Percentiles rank a stretch among this genome's conserved stretches.
Conservation (phyloP, 1,284 basidiomycete species). For the Pseudozyma thailandica region DNA sequence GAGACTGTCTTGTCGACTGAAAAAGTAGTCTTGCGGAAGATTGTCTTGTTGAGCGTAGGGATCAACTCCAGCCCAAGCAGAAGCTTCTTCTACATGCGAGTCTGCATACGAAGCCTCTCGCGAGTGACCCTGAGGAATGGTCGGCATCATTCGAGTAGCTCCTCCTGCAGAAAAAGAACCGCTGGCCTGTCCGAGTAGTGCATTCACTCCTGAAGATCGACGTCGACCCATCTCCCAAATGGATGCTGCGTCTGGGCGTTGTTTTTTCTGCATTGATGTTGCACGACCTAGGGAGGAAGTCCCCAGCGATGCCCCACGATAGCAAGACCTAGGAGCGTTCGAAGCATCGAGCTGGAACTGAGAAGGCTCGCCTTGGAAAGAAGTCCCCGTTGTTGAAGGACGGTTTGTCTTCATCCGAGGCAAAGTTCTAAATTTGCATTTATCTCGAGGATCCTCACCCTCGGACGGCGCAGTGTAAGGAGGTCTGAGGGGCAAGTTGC, state of each 20-base stretch:
- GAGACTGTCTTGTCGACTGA: constrained; percentile 12
- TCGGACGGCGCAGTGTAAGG: background rate
- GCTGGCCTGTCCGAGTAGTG: background rate
- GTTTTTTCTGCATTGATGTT: background rate
- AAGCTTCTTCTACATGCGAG: background rate
- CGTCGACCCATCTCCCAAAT: constrained; percentile 35
- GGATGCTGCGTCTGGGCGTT: constrained; percentile 11
- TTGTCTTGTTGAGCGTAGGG: constrained; percentile 5
- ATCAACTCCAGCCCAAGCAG: background rate
- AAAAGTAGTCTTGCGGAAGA: constrained; percentile 6
- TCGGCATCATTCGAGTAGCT: constrained; percentile 25
- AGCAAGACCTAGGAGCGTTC: background rate
- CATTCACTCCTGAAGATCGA: constrained; percentile 24
- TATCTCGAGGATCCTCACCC: background rate
- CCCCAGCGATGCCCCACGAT: background rate
- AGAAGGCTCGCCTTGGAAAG: constrained; percentile 18
- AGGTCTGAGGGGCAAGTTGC: background rate
- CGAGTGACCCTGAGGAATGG: constrained; percentile 35
- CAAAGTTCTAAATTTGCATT: constrained; percentile 9
- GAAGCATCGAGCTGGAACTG: constrained; percentile 12
- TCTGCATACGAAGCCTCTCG: constrained; percentile 26
- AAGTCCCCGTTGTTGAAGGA: constrained; percentile 15
- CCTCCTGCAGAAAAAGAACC: constrained; percentile 7
- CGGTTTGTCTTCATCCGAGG: constrained; percentile 8
- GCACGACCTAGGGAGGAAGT: constrained; percentile 21